Evolutionary conservation across 345 rosid species (phyloP).

Genomic region (Eucalyptus marginata): DNA sequence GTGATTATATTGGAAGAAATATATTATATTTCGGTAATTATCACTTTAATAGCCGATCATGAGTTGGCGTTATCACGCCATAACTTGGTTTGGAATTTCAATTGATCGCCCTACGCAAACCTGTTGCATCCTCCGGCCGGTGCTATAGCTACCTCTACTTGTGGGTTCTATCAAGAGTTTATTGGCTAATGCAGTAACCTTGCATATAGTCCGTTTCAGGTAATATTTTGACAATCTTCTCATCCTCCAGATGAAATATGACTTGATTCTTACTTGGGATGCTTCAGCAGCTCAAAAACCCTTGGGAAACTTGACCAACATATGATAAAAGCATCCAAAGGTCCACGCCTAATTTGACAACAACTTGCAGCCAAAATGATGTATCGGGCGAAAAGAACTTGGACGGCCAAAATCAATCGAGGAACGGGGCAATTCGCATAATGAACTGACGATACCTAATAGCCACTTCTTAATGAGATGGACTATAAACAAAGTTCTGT

Average conservation of each 20-base stretch:
- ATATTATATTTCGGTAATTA: neutral
- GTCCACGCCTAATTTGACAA: neutral
- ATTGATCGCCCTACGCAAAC: neutral
- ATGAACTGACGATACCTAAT: neutral
- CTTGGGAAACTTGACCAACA: neutral
- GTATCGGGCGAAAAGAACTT: neutral
- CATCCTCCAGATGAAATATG: neutral
- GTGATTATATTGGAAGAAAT: neutral
- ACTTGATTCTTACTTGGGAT: neutral
- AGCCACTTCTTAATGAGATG: neutral
- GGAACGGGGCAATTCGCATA: neutral
- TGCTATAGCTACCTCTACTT: neutral
- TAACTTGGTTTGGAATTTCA: neutral
- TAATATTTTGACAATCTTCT: neutral
- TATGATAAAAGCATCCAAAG: neutral
- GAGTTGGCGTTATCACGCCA: neutral
- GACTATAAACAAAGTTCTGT: neutral
- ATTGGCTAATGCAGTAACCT: neutral
- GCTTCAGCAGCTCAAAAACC: neutral
- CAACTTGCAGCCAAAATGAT: neutral
- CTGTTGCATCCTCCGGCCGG: neutral
- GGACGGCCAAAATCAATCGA: neutral
- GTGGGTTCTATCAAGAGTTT: neutral
- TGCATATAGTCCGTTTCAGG: neutral
- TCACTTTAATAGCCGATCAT: neutral